Evolutionary conservation across 1,139 yeast species (phyloP), one percentile per base, ranked within the genome.

Genomic region (Sugiyamaella neomexicana): DNA sequence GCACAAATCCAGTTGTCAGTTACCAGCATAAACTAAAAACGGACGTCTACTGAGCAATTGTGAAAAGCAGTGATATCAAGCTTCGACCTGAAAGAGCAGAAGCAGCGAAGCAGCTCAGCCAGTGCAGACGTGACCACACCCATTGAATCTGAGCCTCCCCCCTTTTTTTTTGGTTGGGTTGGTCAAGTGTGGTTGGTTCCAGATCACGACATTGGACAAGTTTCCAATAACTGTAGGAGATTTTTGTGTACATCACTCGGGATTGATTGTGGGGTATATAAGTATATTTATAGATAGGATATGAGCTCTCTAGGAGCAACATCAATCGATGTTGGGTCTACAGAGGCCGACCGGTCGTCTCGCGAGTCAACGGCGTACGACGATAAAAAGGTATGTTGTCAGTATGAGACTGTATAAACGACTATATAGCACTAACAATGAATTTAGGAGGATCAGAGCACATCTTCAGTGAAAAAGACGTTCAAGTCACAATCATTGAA

Each of bases 401-500:
- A 7, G 13, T 15, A n/a, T 34, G 37, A 8, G 37, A 5, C 15
- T 36, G 39, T 12, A 13, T 3, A n/a, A 13, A n/a, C 16, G 39
- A n/a, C n/a, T n/a, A n/a, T n/a, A n/a, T 36, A 3, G 31, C 23
- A 43, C 46, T 43, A 43, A 43, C 38, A 9, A 7, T 8, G 17
- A 10, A 8, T 37, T 44, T 15, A 49, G 52, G 52, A 49, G 20
- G 53, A 44, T 7, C 37, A 34, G 12, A 20, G 37, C 10, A 31
- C 44, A 8, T 12, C 10, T 3, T 29, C 38, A 17, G 59, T 59
- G 10, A 68, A 64, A 49, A 69, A 69, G 59, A 58, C 68, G 41
- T 73, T 72, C 66, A 72, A 72, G 59, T 65, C 74, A 8, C 74
- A 72, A 59, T 68, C 70, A 16, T 64, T 72, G 38, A 72, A 71